A percentile compares a stretch with the other conserved stretches of the same genome.
These are phyloP conservation scores for Globisporangium heterothallicum DNA, from an alignment of 352 stramenopile genomes.

Conservation along the genomic window DNA sequence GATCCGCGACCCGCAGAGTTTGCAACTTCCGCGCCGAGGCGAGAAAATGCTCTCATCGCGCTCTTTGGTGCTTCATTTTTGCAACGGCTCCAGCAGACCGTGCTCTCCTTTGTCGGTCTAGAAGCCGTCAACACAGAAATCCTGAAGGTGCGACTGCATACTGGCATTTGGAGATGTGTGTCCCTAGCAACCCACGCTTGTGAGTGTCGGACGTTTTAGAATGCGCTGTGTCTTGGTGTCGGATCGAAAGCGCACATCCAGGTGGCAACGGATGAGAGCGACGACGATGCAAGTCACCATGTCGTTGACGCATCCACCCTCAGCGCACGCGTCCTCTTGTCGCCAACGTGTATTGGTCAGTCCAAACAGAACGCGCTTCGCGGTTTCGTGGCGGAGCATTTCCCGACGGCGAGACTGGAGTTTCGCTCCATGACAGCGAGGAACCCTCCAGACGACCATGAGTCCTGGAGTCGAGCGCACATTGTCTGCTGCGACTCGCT, in stretches of 20 bases:
- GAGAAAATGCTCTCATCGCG: conserved; percentile 2
- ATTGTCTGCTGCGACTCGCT: conserved; percentile 12
- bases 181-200: neutral
- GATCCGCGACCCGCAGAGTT: neutral
- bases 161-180: neutral
- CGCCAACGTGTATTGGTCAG: neutral
- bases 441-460: conserved; percentile 2
- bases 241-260: conserved; percentile 11
- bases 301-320: conserved; percentile 5
- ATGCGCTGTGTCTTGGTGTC: conserved; percentile 17
- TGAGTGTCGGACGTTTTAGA: conserved; percentile 2
- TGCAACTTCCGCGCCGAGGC: conserved; percentile 4
- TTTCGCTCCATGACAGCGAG: conserved; percentile 1
- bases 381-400: conserved; percentile 2
- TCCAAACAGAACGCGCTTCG: conserved; percentile 1
- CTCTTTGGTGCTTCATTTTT: conserved; percentile 12
- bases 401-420: neutral
- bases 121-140: conserved; percentile 18
- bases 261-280: neutral
- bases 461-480: neutral
- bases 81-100: conserved; percentile 3
- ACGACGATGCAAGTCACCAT: neutral
- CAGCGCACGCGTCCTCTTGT: conserved; percentile 7
- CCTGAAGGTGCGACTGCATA: conserved; percentile 14
- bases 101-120: conserved; percentile 11